Percentiles rank a stretch among this genome's conserved stretches.
These are phyloP conservation scores for Tolypocladium guangdongense DNA, from an alignment of 2,329 filamentous ascomycete species.

Conservation along the genomic window DNA sequence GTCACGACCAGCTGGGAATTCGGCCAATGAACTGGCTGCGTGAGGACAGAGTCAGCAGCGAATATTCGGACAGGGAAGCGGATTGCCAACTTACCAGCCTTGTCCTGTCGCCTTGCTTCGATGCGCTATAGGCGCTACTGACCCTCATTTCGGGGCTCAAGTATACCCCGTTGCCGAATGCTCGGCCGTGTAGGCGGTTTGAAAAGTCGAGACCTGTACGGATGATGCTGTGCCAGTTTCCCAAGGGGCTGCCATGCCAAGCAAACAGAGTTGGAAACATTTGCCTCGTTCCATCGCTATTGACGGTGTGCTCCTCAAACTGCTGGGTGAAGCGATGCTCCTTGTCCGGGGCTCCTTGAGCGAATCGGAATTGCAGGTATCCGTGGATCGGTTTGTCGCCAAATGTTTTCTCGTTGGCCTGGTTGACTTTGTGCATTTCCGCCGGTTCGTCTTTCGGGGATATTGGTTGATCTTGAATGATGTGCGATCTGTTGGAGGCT, in stretches of 20 bases:
- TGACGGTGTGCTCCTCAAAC: slow-evolving; percentile 30
- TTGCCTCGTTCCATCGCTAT: slow-evolving; percentile 18
- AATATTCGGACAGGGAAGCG: too few species aligned
- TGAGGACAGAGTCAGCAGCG: too few species aligned
- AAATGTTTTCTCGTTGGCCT: neutral
- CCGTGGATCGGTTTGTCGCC: neutral
- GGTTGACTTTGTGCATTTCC: too few species aligned
- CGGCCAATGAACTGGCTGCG: slow-evolving; percentile 40
- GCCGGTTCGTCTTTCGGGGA: neutral
- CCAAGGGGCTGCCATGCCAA: slow-evolving; percentile 69
- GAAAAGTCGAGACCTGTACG: slow-evolving; percentile 70
- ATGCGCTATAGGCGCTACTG: slow-evolving; percentile 1
- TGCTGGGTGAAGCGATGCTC: slow-evolving; percentile 63
- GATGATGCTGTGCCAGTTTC: slow-evolving; percentile 87
- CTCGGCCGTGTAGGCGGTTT: slow-evolving; percentile 49
- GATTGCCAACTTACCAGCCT: too few species aligned
- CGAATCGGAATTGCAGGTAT: slow-evolving; percentile 77
- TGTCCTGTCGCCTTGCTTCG: too few species aligned
- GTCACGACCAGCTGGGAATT: slow-evolving; percentile 51
- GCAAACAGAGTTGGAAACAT: slow-evolving; percentile 64
- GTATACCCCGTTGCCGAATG: slow-evolving; percentile 73
- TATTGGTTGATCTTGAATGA: slow-evolving; percentile 52
- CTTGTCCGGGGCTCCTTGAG: slow-evolving; percentile 80
- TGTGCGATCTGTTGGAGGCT: slow-evolving; percentile 79
- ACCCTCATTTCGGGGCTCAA: slow-evolving; percentile 42